Base-by-base conservation (phyloP, 179 eudicot genomes). In the Silene coronaria region DNA sequence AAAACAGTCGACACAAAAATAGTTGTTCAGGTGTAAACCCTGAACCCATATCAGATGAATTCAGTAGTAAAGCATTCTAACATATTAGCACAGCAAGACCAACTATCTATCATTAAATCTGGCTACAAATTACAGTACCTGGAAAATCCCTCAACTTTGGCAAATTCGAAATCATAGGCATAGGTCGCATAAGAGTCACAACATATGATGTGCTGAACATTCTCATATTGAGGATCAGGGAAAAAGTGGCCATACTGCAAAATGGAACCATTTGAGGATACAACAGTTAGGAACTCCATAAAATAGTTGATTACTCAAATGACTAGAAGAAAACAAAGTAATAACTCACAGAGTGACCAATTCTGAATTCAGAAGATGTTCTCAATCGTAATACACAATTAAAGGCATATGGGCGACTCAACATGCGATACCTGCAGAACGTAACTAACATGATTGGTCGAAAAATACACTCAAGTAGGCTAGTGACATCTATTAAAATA, bases 221-320 rank as follows among this genome's bases (percentile, higher is more conserved):
- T 89, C 81, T 94, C 97, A 82, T 90, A 94, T 83, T 92, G 96
- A 42, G 97, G 98, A 85, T 94, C 97, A 48, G 98, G 97, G 87
- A 92, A 94, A 82, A 90, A 94, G 83, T 94, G 98, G 65, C 98
- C 98, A 84, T 88, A 94, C 98, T 94, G 96, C 84, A 83, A 78
- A 71, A 80, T 67, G 42, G 65, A 59, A 65, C 24, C 19, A 46
- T 0, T 67, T 27, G 22, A 28, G 16, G 26, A 24, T 36, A 76
- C 71, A 67, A 62, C 60, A 76, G 32, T 75, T 70, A 71, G 67
- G 36, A 70, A 38, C 30, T 81, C 23, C 60, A 28, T 13, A 28
- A 10, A 57, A 72, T 28, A 58, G 64, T 45, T 42, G 23, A 19
- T 76, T 2, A 7, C 27, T 3, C 38, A 42, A 30, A 17, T 3